A percentile compares a stretch with the other conserved stretches of the same genome.
phyloP scores from a whole-genome alignment of 2,329 filamentous ascomycete genomes.

The Alternaria sp. region DNA sequence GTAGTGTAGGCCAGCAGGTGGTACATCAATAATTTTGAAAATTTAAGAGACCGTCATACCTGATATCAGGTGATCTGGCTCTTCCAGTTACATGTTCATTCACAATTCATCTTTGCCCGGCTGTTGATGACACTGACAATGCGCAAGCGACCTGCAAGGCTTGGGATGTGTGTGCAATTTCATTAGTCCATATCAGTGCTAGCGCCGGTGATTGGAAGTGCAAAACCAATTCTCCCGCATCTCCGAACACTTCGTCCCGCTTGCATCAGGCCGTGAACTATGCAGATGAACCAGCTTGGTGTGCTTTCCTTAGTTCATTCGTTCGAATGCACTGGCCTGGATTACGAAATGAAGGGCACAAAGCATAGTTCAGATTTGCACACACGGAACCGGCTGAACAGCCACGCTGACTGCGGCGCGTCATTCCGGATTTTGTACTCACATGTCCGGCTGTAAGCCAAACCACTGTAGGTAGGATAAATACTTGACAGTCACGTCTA shows the following conservation, averaged over 20 bases:
- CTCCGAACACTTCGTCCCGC: background rate
- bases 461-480: background rate
- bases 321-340: background rate
- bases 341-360: background rate
- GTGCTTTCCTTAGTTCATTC: background rate
- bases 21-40: background rate
- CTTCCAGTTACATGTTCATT: background rate
- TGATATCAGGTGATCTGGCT: background rate
- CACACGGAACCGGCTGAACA: background rate
- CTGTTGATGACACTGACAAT: background rate
- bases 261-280: background rate
- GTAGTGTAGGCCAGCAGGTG: background rate
- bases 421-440: slow-evolving; percentile 7
- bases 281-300: background rate
- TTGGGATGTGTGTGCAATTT: background rate
- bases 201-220: background rate
- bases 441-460: background rate
- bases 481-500: background rate
- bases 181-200: background rate
- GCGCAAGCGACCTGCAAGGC: background rate
- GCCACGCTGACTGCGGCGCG: background rate
- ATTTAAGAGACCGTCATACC: background rate
- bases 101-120: background rate
- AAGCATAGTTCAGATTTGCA: background rate
- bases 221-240: background rate